Evolutionary conservation across 257 asterid genomes (phyloP).

Genomic region (Solanum sitiens): DNA sequence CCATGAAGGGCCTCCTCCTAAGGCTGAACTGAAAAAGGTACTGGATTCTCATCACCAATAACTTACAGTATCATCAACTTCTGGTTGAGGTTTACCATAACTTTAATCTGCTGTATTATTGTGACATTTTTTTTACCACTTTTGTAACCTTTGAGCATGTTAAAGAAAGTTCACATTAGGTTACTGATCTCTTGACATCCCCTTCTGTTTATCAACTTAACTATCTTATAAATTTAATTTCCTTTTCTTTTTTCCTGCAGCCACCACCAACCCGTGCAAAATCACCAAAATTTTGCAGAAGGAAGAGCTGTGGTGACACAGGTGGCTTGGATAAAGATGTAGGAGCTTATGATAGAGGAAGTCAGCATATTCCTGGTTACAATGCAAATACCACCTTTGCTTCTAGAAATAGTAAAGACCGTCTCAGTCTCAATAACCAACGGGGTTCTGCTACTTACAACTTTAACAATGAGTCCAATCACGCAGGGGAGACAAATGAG

Average conservation of each 20-base stretch:
- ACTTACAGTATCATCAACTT: not conserved
- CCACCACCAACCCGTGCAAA: slow-evolving; percentile 74
- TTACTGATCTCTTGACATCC: not conserved
- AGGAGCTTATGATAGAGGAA: slow-evolving; percentile 10
- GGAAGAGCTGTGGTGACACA: slow-evolving; percentile 38
- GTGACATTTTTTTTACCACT: not conserved
- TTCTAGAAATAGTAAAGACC: slow-evolving; percentile 17
- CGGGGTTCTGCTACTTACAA: slow-evolving; percentile 13
- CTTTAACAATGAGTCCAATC: slow-evolving; percentile 14
- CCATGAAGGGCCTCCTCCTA: slow-evolving; percentile 78
- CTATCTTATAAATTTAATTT: not conserved
- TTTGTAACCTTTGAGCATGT: not conserved
- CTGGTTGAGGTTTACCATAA: not conserved
- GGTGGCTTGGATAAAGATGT: slow-evolving; percentile 17
- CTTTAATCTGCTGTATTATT: not conserved
- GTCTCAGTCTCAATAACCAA: slow-evolving; percentile 3
- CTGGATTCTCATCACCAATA: not conserved
- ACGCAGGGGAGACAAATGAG: slow-evolving; percentile 13
- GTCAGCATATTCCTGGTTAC: slow-evolving; percentile 22
- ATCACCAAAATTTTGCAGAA: slow-evolving; percentile 72
- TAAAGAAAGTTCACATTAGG: not conserved
- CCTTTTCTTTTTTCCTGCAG: slow-evolving; percentile 13
- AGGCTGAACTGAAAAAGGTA: slow-evolving; percentile 73
- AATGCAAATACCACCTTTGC: slow-evolving; percentile 13
- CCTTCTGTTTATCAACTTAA: not conserved